Evolutionary conservation across 176 grass and related monocot genomes (phyloP), one percentile per base, ranked within the genome.

Genomic region (Raddia guianensis): DNA sequence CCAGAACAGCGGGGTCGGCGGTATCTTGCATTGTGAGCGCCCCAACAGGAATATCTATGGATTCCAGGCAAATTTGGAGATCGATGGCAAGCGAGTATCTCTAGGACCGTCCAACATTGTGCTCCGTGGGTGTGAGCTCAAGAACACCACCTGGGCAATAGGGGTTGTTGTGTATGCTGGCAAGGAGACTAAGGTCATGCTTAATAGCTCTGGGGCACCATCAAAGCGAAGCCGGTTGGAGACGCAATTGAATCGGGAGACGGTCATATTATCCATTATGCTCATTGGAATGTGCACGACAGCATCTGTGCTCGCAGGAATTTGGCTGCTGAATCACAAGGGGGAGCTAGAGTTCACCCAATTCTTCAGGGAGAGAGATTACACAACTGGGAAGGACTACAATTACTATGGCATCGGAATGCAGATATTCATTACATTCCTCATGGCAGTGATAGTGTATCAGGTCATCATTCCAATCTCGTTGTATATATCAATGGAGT

Each of bases 401-500:
- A 89, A 90, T 60, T 97, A 94, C 76, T 87, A 90, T 84, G 94
- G 91, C 16, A 74, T 94, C 12, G 73, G 87, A 42, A 87, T 97
- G 94, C 82, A 89, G 83, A 79, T 97, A 68, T 81, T 94, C 73
- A 84, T 94, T 59, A 77, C 75, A 5, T 94, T 97, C 68, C 83
- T 97, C 75, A 94, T 87, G 87, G 82, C 91, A 9, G 89, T 97
- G 5, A 92, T 97, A 72, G 87, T 91, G 18, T 94, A 90, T 86
- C 94, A 97, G 65, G 93, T 90, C 82, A 89, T 97, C 75, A 97
- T 97, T 72, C 94, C 94, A 2, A 94, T 94, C 84, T 97, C 94
- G 7, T 84, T 97, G 42, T 97, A 97, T 77, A 97, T 97, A 74
- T 97, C 94, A 18, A 97, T 97, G 94, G 94, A 97, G 70, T 63